Evolutionary conservation across 2,329 filamentous ascomycete species (phyloP).

Genomic region (Hymenoscyphus occultus): DNA sequence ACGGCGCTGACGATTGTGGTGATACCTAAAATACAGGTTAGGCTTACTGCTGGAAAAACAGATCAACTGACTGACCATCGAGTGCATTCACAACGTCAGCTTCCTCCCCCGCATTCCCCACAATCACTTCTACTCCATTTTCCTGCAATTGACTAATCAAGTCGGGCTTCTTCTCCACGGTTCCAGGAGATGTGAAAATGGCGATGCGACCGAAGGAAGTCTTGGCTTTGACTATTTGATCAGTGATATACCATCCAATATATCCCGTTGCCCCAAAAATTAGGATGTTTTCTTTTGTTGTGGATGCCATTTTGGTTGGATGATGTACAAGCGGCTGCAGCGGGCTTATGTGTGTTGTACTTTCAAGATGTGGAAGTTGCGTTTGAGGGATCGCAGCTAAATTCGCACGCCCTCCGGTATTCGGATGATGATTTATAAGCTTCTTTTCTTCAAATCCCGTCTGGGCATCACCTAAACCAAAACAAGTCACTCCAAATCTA

Average conservation of each 20-base stretch:
- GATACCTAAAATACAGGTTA: constrained; percentile 40
- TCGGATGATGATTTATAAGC: background rate
- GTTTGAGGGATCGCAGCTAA: background rate
- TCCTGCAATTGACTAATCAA: constrained; percentile 44
- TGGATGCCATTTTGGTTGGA: background rate
- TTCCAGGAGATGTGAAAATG: constrained; percentile 55
- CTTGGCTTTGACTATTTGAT: constrained; percentile 46
- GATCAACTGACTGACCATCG: constrained; percentile 28
- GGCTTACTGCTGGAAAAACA: background rate
- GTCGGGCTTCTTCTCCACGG: constrained; percentile 47
- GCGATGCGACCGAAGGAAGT: constrained; percentile 47
- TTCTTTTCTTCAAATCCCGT: background rate
- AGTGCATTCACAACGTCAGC: constrained; percentile 56
- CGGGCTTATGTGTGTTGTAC: background rate
- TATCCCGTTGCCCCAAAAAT: constrained; percentile 52
- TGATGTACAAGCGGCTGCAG: background rate
- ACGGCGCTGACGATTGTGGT: constrained; percentile 66
- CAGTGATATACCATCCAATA: constrained; percentile 50
- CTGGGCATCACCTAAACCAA: background rate
- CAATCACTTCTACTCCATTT: constrained; percentile 52
- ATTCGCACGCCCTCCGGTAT: background rate
- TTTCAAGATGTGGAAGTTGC: background rate
- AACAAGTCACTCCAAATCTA: background rate
- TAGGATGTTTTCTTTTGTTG: constrained; percentile 41
- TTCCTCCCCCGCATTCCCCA: constrained; percentile 52